Percentiles rank a stretch among this genome's conserved stretches.
Conservation (phyloP, 106 monocot species). For the Narthecium ossifragum region DNA sequence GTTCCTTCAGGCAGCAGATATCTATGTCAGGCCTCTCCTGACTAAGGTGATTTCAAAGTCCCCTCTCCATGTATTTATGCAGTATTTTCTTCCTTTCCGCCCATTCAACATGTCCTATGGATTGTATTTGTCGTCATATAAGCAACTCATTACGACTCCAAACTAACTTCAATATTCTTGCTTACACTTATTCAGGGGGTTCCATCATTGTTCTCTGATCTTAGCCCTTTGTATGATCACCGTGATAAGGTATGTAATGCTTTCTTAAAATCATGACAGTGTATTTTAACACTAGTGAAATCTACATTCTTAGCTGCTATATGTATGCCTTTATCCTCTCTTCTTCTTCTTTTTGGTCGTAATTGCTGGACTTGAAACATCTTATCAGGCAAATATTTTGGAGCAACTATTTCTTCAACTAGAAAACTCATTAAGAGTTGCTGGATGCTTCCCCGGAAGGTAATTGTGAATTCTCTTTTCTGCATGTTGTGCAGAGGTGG, state of each 20-base stretch:
- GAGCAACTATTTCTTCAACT: slow-evolving; percentile 72
- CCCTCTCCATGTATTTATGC: neutral
- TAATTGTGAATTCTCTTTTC: too few relatives aligned
- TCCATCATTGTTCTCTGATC: slow-evolving; percentile 94
- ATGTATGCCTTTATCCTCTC: neutral
- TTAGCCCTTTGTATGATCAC: slow-evolving; percentile 81
- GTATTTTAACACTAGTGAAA: neutral
- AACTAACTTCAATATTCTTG: neutral
- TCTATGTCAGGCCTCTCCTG: slow-evolving; percentile 77
- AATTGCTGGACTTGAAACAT: slow-evolving; percentile 1
- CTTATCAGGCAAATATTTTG: slow-evolving; percentile 63
- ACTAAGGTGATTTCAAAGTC: slow-evolving; percentile 57
- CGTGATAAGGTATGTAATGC: slow-evolving; percentile 55
- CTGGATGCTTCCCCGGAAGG: slow-evolving; percentile 76
- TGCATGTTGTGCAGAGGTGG: too few relatives aligned
- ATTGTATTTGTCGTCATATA: too few relatives aligned
- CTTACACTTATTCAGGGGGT: slow-evolving; percentile 53
- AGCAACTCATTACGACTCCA: too few relatives aligned
- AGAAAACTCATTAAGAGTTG: slow-evolving; percentile 62
- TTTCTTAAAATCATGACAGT: neutral
- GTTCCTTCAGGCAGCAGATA: slow-evolving; percentile 67
- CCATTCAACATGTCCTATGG: neutral
- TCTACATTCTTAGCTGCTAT: too few relatives aligned
- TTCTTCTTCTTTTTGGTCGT: neutral
- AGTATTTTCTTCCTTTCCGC: neutral